Conservation (phyloP, 768 basidiomycete genomes). For the Tylopilus subfusipes region DNA sequence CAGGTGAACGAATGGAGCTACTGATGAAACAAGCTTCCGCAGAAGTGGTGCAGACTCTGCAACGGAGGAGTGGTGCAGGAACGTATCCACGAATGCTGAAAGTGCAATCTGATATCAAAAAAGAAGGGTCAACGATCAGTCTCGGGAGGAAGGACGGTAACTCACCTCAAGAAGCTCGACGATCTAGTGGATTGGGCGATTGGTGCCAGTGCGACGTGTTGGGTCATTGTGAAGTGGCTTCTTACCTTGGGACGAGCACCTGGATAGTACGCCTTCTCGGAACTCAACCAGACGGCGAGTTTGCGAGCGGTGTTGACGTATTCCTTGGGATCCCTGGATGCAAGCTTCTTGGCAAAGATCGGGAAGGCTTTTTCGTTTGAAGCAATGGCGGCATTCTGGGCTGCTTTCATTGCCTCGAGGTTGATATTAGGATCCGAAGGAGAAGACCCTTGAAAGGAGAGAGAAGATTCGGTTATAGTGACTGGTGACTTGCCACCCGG, state of each 20-base stretch:
- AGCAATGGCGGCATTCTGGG: constrained; percentile 18
- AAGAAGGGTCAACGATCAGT: background rate
- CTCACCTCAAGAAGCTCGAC: constrained; percentile 47
- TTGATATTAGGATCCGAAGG: background rate
- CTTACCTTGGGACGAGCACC: constrained; percentile 48
- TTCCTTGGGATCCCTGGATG: constrained; percentile 25
- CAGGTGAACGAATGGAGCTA: constrained; percentile 18
- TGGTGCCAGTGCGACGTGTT: constrained; percentile 3
- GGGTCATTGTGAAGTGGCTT: background rate
- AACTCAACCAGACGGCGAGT: constrained; percentile 43
- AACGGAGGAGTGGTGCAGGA: background rate
- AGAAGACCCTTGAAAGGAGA: constrained; percentile 6
- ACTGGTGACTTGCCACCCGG: constrained; percentile 11
- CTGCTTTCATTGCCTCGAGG: constrained; percentile 13
- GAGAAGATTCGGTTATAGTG: background rate
- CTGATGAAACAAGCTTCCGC: constrained; percentile 16
- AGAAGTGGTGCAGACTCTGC: constrained; percentile 11
- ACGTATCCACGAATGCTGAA: constrained; percentile 12
- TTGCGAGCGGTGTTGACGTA: constrained; percentile 30
- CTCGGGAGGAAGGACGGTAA: background rate
- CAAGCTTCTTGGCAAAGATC: constrained; percentile 32
- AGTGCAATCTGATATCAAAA: constrained; percentile 21
- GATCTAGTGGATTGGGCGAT: constrained; percentile 37
- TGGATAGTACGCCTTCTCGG: constrained; percentile 51
- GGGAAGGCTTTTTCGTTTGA: constrained; percentile 38